Evolutionary conservation across 805 yeast species (phyloP).

Genomic region (Metschnikowia santaceciliae): DNA sequence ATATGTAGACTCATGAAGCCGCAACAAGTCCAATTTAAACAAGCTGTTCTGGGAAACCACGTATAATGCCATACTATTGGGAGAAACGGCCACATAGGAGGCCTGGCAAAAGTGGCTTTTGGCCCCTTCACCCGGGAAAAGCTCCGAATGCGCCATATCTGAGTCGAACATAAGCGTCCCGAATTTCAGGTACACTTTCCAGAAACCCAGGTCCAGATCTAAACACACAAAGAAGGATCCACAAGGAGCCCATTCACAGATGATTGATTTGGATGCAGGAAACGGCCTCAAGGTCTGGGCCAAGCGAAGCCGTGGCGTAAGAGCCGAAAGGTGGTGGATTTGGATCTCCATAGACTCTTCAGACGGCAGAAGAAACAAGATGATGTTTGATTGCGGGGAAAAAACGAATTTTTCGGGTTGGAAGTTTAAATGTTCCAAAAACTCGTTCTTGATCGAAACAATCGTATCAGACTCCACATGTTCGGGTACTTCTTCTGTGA

Average conservation of each 20-base stretch:
- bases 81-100: slow-evolving; percentile 21
- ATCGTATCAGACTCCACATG: background rate
- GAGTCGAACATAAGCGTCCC: slow-evolving; percentile 32
- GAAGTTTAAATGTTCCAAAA: slow-evolving; percentile 6
- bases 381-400: slow-evolving; percentile 15
- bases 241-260: slow-evolving; percentile 31
- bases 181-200: slow-evolving; percentile 34
- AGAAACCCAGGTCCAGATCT: slow-evolving; percentile 19
- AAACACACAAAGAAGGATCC: slow-evolving; percentile 30
- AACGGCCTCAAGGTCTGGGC: background rate
- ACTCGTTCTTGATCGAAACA: slow-evolving; percentile 5
- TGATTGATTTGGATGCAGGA: background rate
- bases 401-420: slow-evolving; percentile 8
- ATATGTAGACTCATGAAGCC: slow-evolving; percentile 5
- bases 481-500: background rate
- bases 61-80: slow-evolving; percentile 23
- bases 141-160: slow-evolving; percentile 1
- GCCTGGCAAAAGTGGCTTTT: slow-evolving; percentile 23
- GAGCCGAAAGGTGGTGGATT: background rate
- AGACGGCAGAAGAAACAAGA: slow-evolving; percentile 4
- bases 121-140: slow-evolving; percentile 2
- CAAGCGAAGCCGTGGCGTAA: background rate
- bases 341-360: background rate
- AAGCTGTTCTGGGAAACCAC: slow-evolving; percentile 19
- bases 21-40: slow-evolving; percentile 21